Conservation (phyloP, 208 protist species). For the Borovskyia barvae region DNA sequence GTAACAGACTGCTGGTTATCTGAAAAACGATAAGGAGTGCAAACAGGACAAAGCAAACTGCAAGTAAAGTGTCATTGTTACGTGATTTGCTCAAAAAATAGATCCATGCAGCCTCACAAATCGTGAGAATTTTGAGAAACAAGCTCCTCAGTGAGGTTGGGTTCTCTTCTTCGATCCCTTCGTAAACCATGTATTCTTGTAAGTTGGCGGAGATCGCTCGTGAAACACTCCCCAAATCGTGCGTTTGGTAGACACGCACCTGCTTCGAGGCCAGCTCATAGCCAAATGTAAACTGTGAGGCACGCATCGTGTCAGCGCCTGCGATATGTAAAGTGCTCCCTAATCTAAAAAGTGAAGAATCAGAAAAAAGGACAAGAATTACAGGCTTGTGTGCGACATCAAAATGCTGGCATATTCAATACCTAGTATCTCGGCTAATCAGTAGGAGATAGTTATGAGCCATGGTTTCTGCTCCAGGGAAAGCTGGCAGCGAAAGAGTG, state of each 20-base stretch:
- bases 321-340: too few relatives aligned
- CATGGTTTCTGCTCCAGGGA: too few relatives aligned
- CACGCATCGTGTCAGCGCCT: slow-evolving; percentile 2
- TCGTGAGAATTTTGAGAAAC: slow-evolving; percentile 11
- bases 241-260: slow-evolving; percentile 46
- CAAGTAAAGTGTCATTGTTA: background rate
- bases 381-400: too few relatives aligned
- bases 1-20: slow-evolving; percentile 4
- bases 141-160: slow-evolving; percentile 21
- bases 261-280: slow-evolving; percentile 74
- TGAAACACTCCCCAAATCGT: slow-evolving; percentile 41
- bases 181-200: slow-evolving; percentile 46
- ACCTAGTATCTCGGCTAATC: too few relatives aligned
- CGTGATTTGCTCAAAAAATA: slow-evolving; percentile 13
- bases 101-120: slow-evolving; percentile 4
- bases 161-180: slow-evolving; percentile 36
- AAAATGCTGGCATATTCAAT: too few relatives aligned
- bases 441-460: too few relatives aligned
- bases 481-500: too few relatives aligned
- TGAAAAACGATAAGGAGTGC: slow-evolving; percentile 17
- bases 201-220: slow-evolving; percentile 42
- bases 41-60: slow-evolving; percentile 6
- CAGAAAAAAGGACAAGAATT: too few relatives aligned
- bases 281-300: slow-evolving; percentile 40
- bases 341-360: too few relatives aligned